These are phyloP conservation scores for Begonia loranthoides DNA, from an alignment of 306 rosid species.

Conservation along the genomic window DNA sequence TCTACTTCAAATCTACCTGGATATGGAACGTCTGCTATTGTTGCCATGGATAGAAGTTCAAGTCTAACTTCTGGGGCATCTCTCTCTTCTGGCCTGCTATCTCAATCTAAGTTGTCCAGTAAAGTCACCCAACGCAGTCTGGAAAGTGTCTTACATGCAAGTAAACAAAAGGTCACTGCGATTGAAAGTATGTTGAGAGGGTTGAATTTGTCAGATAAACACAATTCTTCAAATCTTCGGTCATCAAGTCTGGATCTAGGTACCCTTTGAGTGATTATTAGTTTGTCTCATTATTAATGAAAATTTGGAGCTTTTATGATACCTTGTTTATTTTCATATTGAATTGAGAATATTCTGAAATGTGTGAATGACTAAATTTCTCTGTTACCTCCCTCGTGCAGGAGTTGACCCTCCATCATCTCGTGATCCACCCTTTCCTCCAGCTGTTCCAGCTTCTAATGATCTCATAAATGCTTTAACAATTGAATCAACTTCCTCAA, in stretches of 20 bases:
- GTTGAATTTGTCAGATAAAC: slow-evolving; percentile 78
- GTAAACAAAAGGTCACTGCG: slow-evolving; percentile 97
- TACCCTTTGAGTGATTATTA: slow-evolving; percentile 28
- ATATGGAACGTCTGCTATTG: slow-evolving; percentile 99
- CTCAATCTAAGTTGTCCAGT: slow-evolving; percentile 65
- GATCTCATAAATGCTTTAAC: slow-evolving; percentile 37
- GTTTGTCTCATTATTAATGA: slow-evolving; percentile 13
- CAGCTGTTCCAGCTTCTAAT: slow-evolving; percentile 72
- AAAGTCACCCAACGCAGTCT: slow-evolving; percentile 77
- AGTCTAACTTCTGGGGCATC: slow-evolving; percentile 74
- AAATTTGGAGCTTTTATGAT: slow-evolving; percentile 9
- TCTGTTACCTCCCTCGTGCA: slow-evolving; percentile 47
- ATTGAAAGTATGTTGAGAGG: slow-evolving; percentile 99
- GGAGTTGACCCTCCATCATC: slow-evolving; percentile 99
- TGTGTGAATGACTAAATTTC: too few species aligned
- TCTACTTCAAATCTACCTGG: slow-evolving; percentile 73
- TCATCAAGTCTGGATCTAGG: slow-evolving; percentile 99
- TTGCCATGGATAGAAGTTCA: slow-evolving; percentile 95
- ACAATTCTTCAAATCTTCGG: slow-evolving; percentile 43
- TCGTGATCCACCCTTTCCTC: slow-evolving; percentile 99
- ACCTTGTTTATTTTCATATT: slow-evolving; percentile 8
- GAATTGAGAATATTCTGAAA: slow-evolving; percentile 24
- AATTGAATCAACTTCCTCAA: slow-evolving; percentile 46
- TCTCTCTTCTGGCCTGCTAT: slow-evolving; percentile 55
- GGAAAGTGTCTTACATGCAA: slow-evolving; percentile 87